Percentiles rank a stretch among this genome's conserved stretches.
Evolutionary conservation across 179 eudicot genomes (phyloP).

Genomic region (Nepenthes alata): DNA sequence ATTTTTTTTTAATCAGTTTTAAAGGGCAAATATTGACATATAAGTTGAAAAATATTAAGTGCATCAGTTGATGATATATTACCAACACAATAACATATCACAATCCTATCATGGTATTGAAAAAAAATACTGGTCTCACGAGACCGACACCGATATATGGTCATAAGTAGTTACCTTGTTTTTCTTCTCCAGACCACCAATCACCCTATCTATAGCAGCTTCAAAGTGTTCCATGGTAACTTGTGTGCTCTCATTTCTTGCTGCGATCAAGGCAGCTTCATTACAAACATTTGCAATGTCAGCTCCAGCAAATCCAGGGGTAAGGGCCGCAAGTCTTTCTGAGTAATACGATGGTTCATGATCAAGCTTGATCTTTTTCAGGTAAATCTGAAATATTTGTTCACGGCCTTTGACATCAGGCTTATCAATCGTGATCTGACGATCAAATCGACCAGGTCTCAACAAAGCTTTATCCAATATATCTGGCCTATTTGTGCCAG

Average conservation of each 20-base stretch:
- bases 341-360: slow-evolving; percentile 57
- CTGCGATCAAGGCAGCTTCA: slow-evolving; percentile 78
- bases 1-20: too few species aligned
- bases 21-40: too few species aligned
- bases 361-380: slow-evolving; percentile 66
- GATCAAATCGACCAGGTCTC: slow-evolving; percentile 53
- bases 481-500: slow-evolving; percentile 51
- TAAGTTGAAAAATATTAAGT: too few species aligned
- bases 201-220: slow-evolving; percentile 41
- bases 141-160: too few species aligned
- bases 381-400: slow-evolving; percentile 61
- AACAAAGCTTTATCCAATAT: slow-evolving; percentile 46
- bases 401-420: slow-evolving; percentile 54
- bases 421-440: slow-evolving; percentile 39
- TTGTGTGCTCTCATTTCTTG: slow-evolving; percentile 36
- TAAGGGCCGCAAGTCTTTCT: slow-evolving; percentile 63
- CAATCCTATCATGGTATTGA: too few species aligned
- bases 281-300: slow-evolving; percentile 79
- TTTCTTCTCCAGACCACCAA: slow-evolving; percentile 69
- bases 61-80: too few species aligned
- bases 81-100: too few species aligned
- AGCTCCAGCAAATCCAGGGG: slow-evolving; percentile 84
- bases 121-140: too few species aligned
- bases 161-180: slow-evolving; percentile 24
- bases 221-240: slow-evolving; percentile 60